phyloP scores from a whole-genome alignment of 2,329 filamentous ascomycete species.

The Nothomitra cinnamomea region DNA sequence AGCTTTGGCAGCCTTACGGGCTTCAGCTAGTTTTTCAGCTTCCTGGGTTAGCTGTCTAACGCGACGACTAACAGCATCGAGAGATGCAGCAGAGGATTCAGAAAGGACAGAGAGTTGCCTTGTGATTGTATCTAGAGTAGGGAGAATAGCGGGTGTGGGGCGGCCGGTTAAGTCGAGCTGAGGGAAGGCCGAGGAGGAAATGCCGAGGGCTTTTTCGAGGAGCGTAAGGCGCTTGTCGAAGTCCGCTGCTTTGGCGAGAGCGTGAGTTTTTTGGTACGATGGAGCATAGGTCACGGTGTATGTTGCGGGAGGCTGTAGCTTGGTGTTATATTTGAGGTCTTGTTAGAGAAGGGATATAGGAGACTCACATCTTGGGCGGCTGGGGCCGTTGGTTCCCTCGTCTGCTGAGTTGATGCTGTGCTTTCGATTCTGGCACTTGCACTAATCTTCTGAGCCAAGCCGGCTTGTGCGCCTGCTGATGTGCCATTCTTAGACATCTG shows the following conservation, averaged over 20 bases:
- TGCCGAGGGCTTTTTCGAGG: conserved; percentile 66
- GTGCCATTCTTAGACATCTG: conserved; percentile 5
- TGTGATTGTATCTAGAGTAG: conserved; percentile 64
- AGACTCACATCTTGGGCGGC: not conserved
- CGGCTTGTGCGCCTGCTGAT: conserved; percentile 15
- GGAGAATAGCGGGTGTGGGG: conserved; percentile 52
- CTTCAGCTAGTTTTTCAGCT: conserved; percentile 42
- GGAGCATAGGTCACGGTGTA: conserved; percentile 50
- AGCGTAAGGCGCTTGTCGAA: conserved; percentile 69
- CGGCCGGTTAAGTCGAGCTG: conserved; percentile 32
- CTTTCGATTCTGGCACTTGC: conserved; percentile 4
- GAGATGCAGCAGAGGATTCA: conserved; percentile 51
- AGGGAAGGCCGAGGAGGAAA: conserved; percentile 51
- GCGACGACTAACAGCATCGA: conserved; percentile 54
- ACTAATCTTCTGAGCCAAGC: conserved; percentile 15
- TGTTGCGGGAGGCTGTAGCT: conserved; percentile 19
- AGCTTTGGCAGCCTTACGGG: conserved; percentile 40
- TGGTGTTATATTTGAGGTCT: not conserved
- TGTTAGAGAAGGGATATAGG: not conserved
- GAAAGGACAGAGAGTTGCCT: conserved; percentile 63
- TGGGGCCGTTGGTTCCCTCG: not conserved
- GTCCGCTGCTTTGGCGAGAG: conserved; percentile 64
- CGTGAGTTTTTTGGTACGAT: conserved; percentile 48
- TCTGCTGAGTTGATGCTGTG: conserved; percentile 16
- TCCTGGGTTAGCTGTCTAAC: conserved; percentile 56